Evolutionary conservation across 2,329 filamentous ascomycete genomes (phyloP), one percentile per base, ranked within the genome.

Genomic region (Cladosporium phlei): DNA sequence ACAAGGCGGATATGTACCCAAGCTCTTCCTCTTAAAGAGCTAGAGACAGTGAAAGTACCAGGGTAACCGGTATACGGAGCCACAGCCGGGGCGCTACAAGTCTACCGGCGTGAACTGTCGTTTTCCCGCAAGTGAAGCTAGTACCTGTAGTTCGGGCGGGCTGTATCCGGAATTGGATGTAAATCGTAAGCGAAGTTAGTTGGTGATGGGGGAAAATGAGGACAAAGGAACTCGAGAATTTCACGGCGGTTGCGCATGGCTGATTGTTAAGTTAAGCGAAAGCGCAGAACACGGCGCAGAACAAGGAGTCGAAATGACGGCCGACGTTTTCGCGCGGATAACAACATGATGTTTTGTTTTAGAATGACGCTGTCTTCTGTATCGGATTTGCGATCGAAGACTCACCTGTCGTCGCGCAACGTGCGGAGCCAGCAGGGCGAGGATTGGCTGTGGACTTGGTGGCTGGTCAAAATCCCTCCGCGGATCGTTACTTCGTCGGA

Each of bases 51-150:
- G 9, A 10, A 43, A 24, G 39, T 34, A 34, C 39, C 39, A 43
- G 39, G 39, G 30, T 43, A 14, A 32, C 39, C 39, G 39, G 39
- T 43, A 17, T 28, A 45, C 32, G 32, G 42, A 37, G 42, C 24
- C 10, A 12, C 24, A 34, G 16, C 42, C 42, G 42, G 22, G 17
- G 24, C 42, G 32, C 42, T 29, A 37, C 29, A 7, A 17, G n/a
- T 20, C 20, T 35, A n/a, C 17, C 37, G 37, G 37, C 25, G 37
- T 29, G 24, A 29, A 39, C 37, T 14, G 19, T 10, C 30, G 30
- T 33, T 33, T 16, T 14, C 30, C 30, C 14, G n/a, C 3, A 9
- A 33, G 37, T 7, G 16, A 17, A 14, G n/a, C 37, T 39, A 39
- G 37, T 27, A 20, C n/a, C 10, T 33, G 6, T 25, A 6, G 28